Base-by-base conservation (phyloP, 768 basidiomycete species). In the Solioccasus polychromus region DNA sequence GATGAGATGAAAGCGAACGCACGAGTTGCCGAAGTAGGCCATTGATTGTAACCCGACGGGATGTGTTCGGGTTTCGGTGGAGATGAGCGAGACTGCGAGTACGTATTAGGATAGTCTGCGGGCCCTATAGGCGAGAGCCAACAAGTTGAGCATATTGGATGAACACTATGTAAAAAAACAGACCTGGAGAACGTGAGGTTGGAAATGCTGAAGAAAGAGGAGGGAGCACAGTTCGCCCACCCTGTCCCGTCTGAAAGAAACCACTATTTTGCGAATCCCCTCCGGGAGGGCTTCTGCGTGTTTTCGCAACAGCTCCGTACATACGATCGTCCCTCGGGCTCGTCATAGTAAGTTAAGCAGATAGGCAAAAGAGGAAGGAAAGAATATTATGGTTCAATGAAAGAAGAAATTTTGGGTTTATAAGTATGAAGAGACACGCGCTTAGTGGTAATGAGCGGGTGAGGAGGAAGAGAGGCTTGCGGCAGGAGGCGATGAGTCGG, bases 131-230 rank as follows among this genome's bases (percentile, higher is more conserved):
- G 71, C 61, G 67, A 58, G 73, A 76, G 66, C 71, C 68, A 69
- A 65, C 67, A 71, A 68, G 71, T 80, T 82, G 78, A 82, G 78
- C 71, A 70, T 60, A 69, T 72, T 72, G 75, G 62, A 67, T 63
- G 62, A 67, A 76, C 67, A 76, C 71, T 68, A 75, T 62, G 73
- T 70, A 75, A 71, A 69, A 69, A 69, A 76, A 86, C 85, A 78
- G 81, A 88, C 85, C 85, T 88, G 85, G 79, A 84, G 83, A 85
- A 81, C 76, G 84, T 84, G 82, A 87, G 82, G 80, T 82, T 85
- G 84, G 84, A 83, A 85, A 84, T 62, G 80, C 79, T 71, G 82
- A 76, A 80, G 80, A 78, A 78, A 88, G 74, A 81, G 85, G 82
- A 83, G 85, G 86, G 69, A 87, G 81, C 75, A 85, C 78, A 76